A percentile compares a stretch with the other conserved stretches of the same genome.
Evolutionary conservation across 169 alveolate species (phyloP).

Genomic region (Plasmodium fragile): DNA sequence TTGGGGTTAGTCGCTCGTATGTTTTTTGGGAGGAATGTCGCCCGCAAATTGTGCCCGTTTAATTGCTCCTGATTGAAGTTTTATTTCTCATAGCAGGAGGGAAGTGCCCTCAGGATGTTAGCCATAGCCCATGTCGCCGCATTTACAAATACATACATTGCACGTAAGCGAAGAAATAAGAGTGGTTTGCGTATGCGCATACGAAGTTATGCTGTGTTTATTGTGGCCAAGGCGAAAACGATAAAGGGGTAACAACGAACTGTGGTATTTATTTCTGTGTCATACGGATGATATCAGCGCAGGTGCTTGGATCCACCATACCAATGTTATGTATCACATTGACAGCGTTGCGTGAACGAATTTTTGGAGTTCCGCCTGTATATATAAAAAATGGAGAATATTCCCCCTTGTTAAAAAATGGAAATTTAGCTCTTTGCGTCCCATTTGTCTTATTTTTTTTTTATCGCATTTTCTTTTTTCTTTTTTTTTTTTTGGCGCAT

Average conservation of each 20-base stretch:
- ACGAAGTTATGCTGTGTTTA: neutral
- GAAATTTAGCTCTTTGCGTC: neutral
- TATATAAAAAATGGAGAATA: neutral
- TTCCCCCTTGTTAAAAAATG: neutral
- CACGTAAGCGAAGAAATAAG: neutral
- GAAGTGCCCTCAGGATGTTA: neutral
- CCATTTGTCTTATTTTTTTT: slow-evolving; percentile 22
- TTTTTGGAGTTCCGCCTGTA: neutral
- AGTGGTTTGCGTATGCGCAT: neutral
- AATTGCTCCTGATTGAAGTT: neutral
- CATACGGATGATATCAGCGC: neutral
- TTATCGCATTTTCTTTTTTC: neutral
- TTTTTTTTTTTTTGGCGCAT: neutral
- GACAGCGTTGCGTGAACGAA: neutral
- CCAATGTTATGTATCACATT: neutral
- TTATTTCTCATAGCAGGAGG: neutral
- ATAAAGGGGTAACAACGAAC: neutral
- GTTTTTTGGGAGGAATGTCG: neutral
- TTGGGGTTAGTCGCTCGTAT: neutral
- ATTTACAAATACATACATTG: neutral
- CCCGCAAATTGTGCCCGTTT: neutral
- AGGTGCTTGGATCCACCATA: neutral
- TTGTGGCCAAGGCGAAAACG: neutral
- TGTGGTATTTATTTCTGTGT: neutral
- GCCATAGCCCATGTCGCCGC: neutral